These are phyloP conservation scores for Pistacia integerrima DNA, from an alignment of 345 rosid species.

Conservation along the genomic window DNA sequence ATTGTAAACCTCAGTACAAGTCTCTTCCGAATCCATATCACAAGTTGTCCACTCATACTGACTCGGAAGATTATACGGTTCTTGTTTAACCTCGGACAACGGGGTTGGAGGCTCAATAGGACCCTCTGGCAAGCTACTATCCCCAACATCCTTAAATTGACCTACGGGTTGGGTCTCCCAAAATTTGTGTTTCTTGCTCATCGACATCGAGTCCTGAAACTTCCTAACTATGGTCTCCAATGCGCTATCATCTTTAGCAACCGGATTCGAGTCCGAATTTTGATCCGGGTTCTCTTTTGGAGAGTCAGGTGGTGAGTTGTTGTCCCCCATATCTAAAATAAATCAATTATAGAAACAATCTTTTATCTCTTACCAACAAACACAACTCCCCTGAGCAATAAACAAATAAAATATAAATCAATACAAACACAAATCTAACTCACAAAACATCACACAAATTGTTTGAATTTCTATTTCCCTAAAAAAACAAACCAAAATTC, in stretches of 20 bases:
- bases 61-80: conserved; percentile 84
- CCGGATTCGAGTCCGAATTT: conserved; percentile 38
- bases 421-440: neutral
- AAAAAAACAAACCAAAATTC: neutral
- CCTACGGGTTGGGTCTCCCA: conserved; percentile 98
- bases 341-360: neutral
- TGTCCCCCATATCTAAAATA: conserved; percentile 56
- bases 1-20: conserved; percentile 74
- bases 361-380: neutral
- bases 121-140: conserved; percentile 76
- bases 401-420: neutral
- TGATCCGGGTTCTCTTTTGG: conserved; percentile 53
- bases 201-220: conserved; percentile 66
- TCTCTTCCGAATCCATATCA: conserved; percentile 75
- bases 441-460: neutral
- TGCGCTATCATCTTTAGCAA: conserved; percentile 48
- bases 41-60: conserved; percentile 88
- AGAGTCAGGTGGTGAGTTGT: conserved; percentile 50
- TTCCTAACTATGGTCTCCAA: conserved; percentile 61
- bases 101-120: conserved; percentile 68
- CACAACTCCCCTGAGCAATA: conserved; percentile 8
- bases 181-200: conserved; percentile 67
- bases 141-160: conserved; percentile 75
- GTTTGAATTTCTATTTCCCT: neutral
- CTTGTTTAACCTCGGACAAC: conserved; percentile 81